phyloP scores from a whole-genome alignment of 148 eudicot species.

The Chenopodium berlandieri region DNA sequence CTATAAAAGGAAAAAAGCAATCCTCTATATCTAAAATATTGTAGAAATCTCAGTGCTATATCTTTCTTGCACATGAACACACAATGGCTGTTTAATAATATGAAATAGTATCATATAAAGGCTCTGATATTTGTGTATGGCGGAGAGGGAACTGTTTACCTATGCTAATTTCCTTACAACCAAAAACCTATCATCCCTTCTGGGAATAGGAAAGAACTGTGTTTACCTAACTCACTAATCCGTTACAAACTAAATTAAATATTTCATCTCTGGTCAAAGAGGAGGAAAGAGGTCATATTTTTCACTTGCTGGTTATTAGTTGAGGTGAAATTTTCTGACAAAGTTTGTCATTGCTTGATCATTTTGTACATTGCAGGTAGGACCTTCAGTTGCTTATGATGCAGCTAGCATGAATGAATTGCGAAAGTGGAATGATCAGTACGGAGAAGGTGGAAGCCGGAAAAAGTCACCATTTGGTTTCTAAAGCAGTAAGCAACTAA shows the following conservation, averaged over 20 bases:
- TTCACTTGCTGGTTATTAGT: too few relatives aligned
- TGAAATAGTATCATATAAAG: neutral
- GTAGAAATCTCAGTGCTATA: too few relatives aligned
- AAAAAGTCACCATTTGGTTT: slow-evolving; percentile 88
- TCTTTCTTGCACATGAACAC: neutral
- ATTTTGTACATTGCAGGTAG: slow-evolving; percentile 52
- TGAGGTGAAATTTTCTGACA: neutral
- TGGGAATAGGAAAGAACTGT: too few relatives aligned
- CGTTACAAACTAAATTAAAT: too few relatives aligned
- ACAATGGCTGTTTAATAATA: neutral
- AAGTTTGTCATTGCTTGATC: neutral
- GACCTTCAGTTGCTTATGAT: slow-evolving; percentile 89
- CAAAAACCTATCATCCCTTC: too few relatives aligned
- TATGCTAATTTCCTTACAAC: neutral
- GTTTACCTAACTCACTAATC: too few relatives aligned
- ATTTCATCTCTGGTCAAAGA: too few relatives aligned
- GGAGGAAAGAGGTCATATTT: too few relatives aligned
- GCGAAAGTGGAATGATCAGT: slow-evolving; percentile 95
- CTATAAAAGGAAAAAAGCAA: too few relatives aligned
- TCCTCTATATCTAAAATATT: too few relatives aligned
- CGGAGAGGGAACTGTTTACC: too few relatives aligned
- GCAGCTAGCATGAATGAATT: slow-evolving; percentile 96
- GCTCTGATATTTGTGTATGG: neutral
- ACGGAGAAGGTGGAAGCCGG: slow-evolving; percentile 98
- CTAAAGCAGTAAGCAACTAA: slow-evolving; percentile 21